Conservation (phyloP, 352 stramenopile species). For the Pythium biforme region DNA sequence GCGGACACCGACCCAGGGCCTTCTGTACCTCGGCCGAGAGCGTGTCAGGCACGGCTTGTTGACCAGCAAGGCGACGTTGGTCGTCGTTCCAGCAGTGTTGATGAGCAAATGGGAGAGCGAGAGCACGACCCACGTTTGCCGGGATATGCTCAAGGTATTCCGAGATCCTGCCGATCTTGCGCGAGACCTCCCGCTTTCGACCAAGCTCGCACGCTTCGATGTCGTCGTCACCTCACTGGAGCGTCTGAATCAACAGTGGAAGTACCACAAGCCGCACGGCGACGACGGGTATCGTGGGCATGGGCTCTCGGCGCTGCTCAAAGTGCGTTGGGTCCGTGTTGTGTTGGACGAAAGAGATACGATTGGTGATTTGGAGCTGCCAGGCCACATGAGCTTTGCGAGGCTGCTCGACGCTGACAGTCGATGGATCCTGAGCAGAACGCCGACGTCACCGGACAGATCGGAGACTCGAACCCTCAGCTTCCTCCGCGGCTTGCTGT, state of each 20-base stretch:
- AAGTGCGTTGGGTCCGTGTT: conserved; percentile 81
- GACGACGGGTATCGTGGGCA: conserved; percentile 41
- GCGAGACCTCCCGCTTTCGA: conserved; percentile 35
- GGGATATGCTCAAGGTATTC: conserved; percentile 6
- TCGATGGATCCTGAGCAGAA: conserved; percentile 96
- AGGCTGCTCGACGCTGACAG: conserved; percentile 71
- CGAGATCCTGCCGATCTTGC: conserved; percentile 18
- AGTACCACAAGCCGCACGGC: conserved; percentile 44
- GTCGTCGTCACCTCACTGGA: conserved; percentile 67
- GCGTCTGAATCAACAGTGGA: conserved; percentile 61
- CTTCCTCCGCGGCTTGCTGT: conserved; percentile 86
- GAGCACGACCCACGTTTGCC: conserved; percentile 5
- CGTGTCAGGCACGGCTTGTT: too few relatives aligned
- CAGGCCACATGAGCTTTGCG: conserved; percentile 76
- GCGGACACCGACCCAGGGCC: too few relatives aligned
- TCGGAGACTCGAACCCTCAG: too few relatives aligned
- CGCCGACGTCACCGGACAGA: conserved; percentile 93
- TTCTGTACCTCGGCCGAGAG: too few relatives aligned
- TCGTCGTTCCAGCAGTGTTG: conserved; percentile 64
- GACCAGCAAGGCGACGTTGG: conserved; percentile 45
- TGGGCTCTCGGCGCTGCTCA: conserved; percentile 49
- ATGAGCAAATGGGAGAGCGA: conserved; percentile 75
- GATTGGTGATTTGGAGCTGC: conserved; percentile 73
- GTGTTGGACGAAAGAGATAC: conserved; percentile 95
- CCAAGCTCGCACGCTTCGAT: conserved; percentile 49